A percentile compares a stretch with the other conserved stretches of the same genome.
These are phyloP conservation scores for Linum lewisii DNA, from an alignment of 345 rosid genomes.

Conservation along the genomic window DNA sequence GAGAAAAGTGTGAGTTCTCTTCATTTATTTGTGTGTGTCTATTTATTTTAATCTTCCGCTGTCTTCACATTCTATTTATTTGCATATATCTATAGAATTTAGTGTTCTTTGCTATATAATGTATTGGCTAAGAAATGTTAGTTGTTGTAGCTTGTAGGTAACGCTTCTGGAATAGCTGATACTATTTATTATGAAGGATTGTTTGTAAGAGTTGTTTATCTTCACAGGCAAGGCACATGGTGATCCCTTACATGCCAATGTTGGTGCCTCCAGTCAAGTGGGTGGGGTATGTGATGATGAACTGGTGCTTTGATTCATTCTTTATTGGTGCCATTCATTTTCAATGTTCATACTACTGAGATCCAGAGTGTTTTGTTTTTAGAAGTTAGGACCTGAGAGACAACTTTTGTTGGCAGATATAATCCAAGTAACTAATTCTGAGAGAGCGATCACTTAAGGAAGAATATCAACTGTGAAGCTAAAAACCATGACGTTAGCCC, in stretches of 20 bases:
- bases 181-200: neutral
- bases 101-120: neutral
- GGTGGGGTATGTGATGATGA: conserved; percentile 52
- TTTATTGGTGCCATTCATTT: neutral
- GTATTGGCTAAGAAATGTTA: neutral
- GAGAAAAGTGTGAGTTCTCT: conserved; percentile 64
- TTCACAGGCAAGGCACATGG: conserved; percentile 85
- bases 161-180: conserved; percentile 2
- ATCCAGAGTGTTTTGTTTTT: neutral
- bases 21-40: neutral
- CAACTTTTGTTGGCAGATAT: too few species aligned
- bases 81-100: neutral
- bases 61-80: conserved; percentile 4
- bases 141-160: neutral
- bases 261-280: conserved; percentile 91
- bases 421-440: too few species aligned
- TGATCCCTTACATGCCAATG: conserved; percentile 99
- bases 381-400: neutral
- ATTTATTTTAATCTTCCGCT: neutral
- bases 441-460: too few species aligned
- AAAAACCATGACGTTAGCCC: too few species aligned
- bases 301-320: neutral
- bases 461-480: too few species aligned
- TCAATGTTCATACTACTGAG: neutral
- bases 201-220: conserved; percentile 17